Percentiles rank a stretch among this genome's conserved stretches.
These are phyloP conservation scores for Coemansia javaensis DNA, from an alignment of 192 early-diverging fungal genomes.

Conservation along the genomic window DNA sequence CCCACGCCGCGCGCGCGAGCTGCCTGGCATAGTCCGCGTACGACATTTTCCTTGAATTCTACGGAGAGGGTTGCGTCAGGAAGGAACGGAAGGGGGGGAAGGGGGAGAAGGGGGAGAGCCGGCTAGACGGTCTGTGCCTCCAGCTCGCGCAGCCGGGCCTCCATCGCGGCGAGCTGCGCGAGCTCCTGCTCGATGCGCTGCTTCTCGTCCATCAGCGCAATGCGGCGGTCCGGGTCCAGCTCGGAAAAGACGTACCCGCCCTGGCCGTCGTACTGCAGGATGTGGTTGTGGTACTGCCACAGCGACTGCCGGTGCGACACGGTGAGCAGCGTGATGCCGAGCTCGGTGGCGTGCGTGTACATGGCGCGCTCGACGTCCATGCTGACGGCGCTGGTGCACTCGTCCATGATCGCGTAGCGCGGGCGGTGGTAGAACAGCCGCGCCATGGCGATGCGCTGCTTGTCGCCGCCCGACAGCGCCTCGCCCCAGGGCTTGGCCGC, in stretches of 20 bases:
- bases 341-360: constrained; percentile 72
- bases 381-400: constrained; percentile 88
- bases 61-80: background rate
- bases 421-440: constrained; percentile 96
- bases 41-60: constrained; percentile 14
- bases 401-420: constrained; percentile 93
- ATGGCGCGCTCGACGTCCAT: constrained; percentile 93
- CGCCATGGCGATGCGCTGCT: constrained; percentile 94
- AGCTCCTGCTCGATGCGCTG: constrained; percentile 60
- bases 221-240: constrained; percentile 79
- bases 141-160: constrained; percentile 30
- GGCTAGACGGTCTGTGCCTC: constrained; percentile 15
- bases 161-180: constrained; percentile 29
- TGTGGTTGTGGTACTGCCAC: constrained; percentile 96
- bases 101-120: background rate
- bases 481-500: constrained; percentile 83
- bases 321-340: constrained; percentile 88
- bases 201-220: constrained; percentile 90
- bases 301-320: constrained; percentile 92
- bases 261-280: constrained; percentile 93
- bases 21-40: constrained; percentile 25
- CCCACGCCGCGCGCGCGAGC: constrained; percentile 2
- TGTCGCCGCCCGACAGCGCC: constrained; percentile 95
- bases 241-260: constrained; percentile 93
- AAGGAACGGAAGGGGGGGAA: background rate